These are phyloP conservation scores for Pelargonium myrrhifolium DNA, from an alignment of 441 rosid species.

Conservation along the genomic window DNA sequence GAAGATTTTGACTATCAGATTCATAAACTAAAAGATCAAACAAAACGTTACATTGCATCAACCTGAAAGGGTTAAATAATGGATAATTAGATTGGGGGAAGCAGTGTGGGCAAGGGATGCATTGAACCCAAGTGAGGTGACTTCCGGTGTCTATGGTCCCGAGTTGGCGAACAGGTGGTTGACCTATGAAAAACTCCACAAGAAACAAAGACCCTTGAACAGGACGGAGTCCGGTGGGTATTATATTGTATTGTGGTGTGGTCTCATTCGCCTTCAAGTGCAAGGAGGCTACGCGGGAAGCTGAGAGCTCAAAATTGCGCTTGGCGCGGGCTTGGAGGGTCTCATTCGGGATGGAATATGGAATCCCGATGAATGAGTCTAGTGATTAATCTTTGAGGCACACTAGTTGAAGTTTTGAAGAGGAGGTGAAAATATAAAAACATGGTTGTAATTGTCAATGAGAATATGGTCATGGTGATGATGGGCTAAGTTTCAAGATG, in stretches of 20 bases:
- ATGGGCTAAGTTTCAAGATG: too few species aligned
- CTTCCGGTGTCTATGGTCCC: constrained; percentile 49
- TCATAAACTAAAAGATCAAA: too few species aligned
- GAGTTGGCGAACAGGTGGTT: constrained; percentile 45
- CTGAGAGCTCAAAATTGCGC: constrained; percentile 7
- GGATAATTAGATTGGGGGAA: constrained; percentile 17
- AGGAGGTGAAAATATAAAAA: neutral
- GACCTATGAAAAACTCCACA: constrained; percentile 39
- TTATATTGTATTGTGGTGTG: too few species aligned
- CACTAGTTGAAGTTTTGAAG: neutral
- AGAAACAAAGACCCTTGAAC: constrained; percentile 21
- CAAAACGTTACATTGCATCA: too few species aligned
- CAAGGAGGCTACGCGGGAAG: constrained; percentile 23
- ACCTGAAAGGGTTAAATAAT: constrained; percentile 28
- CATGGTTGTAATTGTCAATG: too few species aligned
- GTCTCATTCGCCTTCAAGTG: constrained; percentile 17
- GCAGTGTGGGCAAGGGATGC: constrained; percentile 36
- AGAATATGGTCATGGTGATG: too few species aligned
- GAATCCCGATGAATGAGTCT: constrained; percentile 30
- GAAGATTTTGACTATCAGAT: too few species aligned
- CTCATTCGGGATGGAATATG: constrained; percentile 11
- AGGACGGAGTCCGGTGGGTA: constrained; percentile 12
- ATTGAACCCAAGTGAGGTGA: constrained; percentile 46
- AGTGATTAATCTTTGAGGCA: constrained; percentile 12
- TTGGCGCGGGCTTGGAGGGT: constrained; percentile 3